Evolutionary conservation across 805 yeast genomes (phyloP).

Genomic region (Metschnikowia lochheadii): DNA sequence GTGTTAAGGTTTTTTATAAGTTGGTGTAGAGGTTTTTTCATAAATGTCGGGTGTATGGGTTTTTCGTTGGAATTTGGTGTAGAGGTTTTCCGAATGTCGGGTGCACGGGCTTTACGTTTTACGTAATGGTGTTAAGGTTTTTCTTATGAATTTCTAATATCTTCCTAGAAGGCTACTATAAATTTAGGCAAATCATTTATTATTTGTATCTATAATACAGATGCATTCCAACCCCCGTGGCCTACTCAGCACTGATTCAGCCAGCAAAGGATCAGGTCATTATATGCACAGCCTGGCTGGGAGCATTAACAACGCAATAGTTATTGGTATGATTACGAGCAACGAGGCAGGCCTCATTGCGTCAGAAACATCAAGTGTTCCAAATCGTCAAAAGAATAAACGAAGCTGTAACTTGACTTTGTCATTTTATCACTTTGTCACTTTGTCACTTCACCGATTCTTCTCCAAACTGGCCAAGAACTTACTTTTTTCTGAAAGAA

Average conservation of each 20-base stretch:
- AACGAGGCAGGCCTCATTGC: slow-evolving; percentile 2
- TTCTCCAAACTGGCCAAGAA: no score
- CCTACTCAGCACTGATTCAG: slow-evolving; percentile 20
- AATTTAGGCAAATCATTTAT: slow-evolving; percentile 1
- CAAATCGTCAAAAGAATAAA: not conserved
- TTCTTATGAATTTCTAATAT: no score
- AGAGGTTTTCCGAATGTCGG: not conserved
- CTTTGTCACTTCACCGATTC: no score
- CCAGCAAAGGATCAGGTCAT: slow-evolving; percentile 13
- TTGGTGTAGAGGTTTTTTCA: not conserved
- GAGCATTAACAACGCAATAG: slow-evolving; percentile 2
- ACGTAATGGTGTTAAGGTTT: no score
- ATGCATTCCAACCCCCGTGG: slow-evolving; percentile 14
- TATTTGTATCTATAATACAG: slow-evolving; percentile 15
- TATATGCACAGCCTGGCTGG: slow-evolving; percentile 13
- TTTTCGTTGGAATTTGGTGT: not conserved
- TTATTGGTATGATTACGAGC: slow-evolving; percentile 2
- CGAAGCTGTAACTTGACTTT: no score
- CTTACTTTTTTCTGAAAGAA: slow-evolving; percentile 98
- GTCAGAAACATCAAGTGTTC: not conserved
- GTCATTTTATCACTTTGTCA: no score
- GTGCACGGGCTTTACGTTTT: not conserved
- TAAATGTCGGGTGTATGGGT: not conserved
- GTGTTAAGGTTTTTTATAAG: not conserved
- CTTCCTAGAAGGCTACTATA: no score